Conservation (phyloP, 305 asterid species). For the Fraxinus latifolia region DNA sequence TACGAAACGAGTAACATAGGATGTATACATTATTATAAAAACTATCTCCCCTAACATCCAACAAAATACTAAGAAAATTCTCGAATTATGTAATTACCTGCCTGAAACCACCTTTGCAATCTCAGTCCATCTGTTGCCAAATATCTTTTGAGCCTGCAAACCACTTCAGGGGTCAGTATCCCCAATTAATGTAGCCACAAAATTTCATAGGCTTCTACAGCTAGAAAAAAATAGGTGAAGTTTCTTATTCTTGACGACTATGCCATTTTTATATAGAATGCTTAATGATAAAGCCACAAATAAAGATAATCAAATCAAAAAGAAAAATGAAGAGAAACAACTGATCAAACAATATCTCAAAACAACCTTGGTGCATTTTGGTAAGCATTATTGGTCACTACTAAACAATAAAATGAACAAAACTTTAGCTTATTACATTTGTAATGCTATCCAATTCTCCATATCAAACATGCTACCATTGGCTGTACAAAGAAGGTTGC, state of each 20-base stretch:
- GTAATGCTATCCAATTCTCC: neutral
- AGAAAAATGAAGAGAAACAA: neutral
- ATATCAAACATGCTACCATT: neutral
- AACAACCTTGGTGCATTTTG: neutral
- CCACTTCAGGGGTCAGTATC: conserved; percentile 25
- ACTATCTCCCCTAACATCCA: neutral
- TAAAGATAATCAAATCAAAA: neutral
- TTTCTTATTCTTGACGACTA: neutral
- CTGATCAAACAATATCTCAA: neutral
- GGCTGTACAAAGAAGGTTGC: conserved; percentile 5
- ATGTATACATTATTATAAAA: neutral
- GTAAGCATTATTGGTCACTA: neutral
- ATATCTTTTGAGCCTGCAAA: conserved; percentile 88
- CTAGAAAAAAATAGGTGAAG: neutral
- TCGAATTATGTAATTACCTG: conserved; percentile 53
- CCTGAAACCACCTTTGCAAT: conserved; percentile 99
- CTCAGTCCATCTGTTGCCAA: conserved; percentile 98
- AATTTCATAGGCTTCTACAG: neutral
- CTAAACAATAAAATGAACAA: conserved; percentile 2
- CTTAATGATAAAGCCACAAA: conserved; percentile 15
- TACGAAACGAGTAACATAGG: neutral
- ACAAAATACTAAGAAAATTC: neutral
- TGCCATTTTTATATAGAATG: conserved; percentile 2
- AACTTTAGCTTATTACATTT: neutral
- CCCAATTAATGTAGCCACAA: neutral